Base-by-base conservation (phyloP, 2,329 filamentous ascomycete genomes). In the Huntiella moniliformis region DNA sequence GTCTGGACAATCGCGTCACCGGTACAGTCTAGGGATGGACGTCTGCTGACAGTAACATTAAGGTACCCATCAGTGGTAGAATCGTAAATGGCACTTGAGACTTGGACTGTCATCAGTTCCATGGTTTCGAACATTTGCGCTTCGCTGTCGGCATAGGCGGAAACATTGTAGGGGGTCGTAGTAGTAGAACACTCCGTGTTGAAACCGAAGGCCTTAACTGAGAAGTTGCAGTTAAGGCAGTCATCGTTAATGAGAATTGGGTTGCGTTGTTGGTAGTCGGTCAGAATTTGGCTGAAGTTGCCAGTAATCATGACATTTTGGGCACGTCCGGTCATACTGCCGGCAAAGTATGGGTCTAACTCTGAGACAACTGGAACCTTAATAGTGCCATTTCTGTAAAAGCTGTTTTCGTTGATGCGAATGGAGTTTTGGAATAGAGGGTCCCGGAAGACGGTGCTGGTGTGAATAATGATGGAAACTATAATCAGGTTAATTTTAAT, bases 351-450 rank as follows among this genome's bases (percentile, higher is more conserved):
- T 31, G 12, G 22, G 36, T 50, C 44, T 3, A 50, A 32, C 12
- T 42, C 34, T 10, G 44, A n/a, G 3, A 44, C 44, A 8, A 44
- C 44, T 8, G 48, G 44, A 3, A 50, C 40, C 13, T 36, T 33
- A 38, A 44, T 44, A 4, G 48, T 50, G 4, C 48, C 48, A 18
- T 50, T 50, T 6, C 13, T 42, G 22, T 44, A 31, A 33, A 46
- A 38, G 4, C 40, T 17, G 12, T 40, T 46, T 33, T 50, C 48
- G 7, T 32, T 40, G 12, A 50, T 46, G 16, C 48, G 44, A 36
- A 50, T 50, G 3, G 48, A 50, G 35, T 50, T 50, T 36, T 50
- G 48, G 32, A 50, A 50, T 18, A 35, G 39, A 2, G 48, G 48
- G 36, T 50, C 48, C 13, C 48, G 48, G 2, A 35, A 44, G 34